These are phyloP conservation scores for Penicillium occitanis DNA, from an alignment of 2,329 filamentous ascomycete species.

Conservation along the genomic window DNA sequence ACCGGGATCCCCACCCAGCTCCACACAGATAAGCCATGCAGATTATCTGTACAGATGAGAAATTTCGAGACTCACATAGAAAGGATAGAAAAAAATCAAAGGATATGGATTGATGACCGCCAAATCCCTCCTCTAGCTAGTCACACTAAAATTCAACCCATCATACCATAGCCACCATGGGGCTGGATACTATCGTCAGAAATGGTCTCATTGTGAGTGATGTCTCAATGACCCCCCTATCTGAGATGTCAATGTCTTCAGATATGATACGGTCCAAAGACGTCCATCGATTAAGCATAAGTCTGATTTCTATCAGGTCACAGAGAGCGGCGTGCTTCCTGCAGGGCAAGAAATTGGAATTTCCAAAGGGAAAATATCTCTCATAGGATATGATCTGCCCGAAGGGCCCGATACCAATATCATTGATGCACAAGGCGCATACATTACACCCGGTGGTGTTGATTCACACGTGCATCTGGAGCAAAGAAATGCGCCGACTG, in stretches of 20 bases:
- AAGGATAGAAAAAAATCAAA: not conserved
- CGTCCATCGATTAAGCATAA: not conserved
- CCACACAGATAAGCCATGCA: not conserved
- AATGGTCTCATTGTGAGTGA: not conserved
- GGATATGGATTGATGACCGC: not conserved
- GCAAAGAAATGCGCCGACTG: slow-evolving; percentile 39
- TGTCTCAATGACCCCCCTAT: not conserved
- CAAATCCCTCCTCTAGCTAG: not conserved
- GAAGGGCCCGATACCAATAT: slow-evolving; percentile 16
- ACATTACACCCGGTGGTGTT: slow-evolving; percentile 49
- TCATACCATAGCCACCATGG: not conserved
- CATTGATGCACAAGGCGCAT: slow-evolving; percentile 46
- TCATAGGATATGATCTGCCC: slow-evolving; percentile 18
- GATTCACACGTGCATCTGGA: slow-evolving; percentile 51
- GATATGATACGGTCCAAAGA: too few relatives aligned
- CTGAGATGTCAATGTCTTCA: not conserved
- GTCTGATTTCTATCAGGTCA: slow-evolving; percentile 17
- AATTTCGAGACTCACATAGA: too few relatives aligned
- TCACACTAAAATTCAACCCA: not conserved
- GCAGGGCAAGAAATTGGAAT: slow-evolving; percentile 22
- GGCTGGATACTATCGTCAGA: not conserved
- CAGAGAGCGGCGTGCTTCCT: slow-evolving; percentile 19
- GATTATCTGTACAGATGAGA: not conserved
- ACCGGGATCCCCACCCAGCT: not conserved
- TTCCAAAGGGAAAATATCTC: slow-evolving; percentile 18